Evolutionary conservation across 305 asterid species (phyloP).

Genomic region (Fraxinus albicans): DNA sequence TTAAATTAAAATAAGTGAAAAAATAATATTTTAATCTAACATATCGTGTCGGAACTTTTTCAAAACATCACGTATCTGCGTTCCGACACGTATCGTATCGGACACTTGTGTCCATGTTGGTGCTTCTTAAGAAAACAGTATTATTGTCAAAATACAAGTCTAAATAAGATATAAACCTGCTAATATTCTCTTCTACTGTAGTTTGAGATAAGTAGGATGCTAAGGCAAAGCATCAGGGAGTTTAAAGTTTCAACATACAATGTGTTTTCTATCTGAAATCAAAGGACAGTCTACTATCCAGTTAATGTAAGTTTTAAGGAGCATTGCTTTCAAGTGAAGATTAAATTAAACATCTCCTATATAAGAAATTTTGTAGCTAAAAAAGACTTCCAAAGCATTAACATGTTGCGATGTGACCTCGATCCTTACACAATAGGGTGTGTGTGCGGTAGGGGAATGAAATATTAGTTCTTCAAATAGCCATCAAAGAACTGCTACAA

Average conservation of each 20-base stretch:
- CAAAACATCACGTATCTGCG: neutral
- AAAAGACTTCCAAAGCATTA: conserved; percentile 6
- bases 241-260: neutral
- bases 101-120: neutral
- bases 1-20: neutral
- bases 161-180: neutral
- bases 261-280: neutral
- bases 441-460: neutral
- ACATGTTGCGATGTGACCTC: conserved; percentile 7
- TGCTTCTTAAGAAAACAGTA: neutral
- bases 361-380: conserved; percentile 11
- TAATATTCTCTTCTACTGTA: neutral
- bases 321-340: neutral
- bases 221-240: neutral
- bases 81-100: neutral
- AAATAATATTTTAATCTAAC: neutral
- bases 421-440: conserved; percentile 14
- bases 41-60: neutral
- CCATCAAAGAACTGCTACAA: conserved; percentile 9
- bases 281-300: neutral
- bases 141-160: neutral
- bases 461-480: neutral
- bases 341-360: conserved; percentile 4
- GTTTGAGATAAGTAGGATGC: neutral
- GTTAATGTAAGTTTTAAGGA: neutral